A percentile compares a stretch with the other conserved stretches of the same genome.
These are phyloP conservation scores for Penicillium rolfsii DNA, from an alignment of 2,329 filamentous ascomycete genomes.

Conservation along the genomic window DNA sequence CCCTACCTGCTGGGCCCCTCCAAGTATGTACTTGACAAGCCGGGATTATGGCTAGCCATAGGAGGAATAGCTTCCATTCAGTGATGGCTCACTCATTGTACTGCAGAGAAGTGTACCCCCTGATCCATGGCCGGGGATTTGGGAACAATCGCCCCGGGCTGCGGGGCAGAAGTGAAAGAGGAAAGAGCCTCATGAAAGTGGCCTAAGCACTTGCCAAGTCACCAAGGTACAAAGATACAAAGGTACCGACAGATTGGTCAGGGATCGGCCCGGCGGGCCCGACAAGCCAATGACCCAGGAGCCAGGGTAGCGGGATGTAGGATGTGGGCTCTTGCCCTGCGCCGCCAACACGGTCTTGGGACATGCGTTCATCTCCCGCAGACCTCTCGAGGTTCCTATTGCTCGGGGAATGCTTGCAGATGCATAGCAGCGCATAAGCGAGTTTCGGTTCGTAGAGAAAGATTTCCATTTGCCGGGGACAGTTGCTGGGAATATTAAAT, in stretches of 20 bases:
- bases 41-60: too few relatives aligned
- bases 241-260: neutral
- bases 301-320: neutral
- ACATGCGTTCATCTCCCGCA: neutral
- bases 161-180: neutral
- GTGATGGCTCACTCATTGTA: too few relatives aligned
- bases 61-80: neutral
- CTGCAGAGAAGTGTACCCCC: neutral
- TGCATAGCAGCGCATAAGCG: slow-evolving; percentile 5
- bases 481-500: neutral
- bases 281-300: neutral
- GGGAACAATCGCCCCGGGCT: neutral
- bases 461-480: slow-evolving; percentile 2
- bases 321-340: neutral
- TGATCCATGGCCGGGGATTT: neutral
- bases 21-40: neutral
- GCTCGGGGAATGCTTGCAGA: neutral
- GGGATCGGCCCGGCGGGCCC: neutral
- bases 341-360: neutral
- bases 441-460: neutral
- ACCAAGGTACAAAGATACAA: too few relatives aligned
- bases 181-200: neutral
- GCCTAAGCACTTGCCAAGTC: neutral
- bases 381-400: neutral
- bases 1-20: neutral